phyloP scores from a whole-genome alignment of 2,329 filamentous ascomycete genomes.

The Amesomyces nigricolor region DNA sequence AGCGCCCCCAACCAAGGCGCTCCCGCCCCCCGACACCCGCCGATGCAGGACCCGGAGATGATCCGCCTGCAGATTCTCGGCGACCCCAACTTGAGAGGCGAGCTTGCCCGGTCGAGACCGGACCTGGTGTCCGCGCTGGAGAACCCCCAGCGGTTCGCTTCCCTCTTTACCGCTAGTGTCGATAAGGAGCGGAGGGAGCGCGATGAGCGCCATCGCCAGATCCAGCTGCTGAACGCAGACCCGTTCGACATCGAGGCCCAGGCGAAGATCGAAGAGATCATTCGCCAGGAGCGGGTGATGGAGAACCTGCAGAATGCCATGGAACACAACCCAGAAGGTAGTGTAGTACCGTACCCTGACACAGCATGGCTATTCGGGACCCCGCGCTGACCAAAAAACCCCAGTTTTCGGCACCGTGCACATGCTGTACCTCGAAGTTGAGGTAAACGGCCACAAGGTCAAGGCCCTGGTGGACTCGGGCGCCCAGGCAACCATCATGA shows the following conservation, averaged over 20 bases:
- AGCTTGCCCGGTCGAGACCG: conserved; percentile 67
- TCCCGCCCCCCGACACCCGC: conserved; percentile 18
- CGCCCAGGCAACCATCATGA: conserved; percentile 98
- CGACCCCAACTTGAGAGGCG: conserved; percentile 65
- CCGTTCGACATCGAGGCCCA: conserved; percentile 93
- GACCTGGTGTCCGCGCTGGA: conserved; percentile 71
- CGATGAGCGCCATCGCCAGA: conserved; percentile 72
- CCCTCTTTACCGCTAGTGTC: conserved; percentile 62
- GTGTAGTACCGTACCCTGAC: neutral
- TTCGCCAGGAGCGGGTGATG: conserved; percentile 87
- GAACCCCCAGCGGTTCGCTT: conserved; percentile 68
- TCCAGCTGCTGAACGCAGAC: conserved; percentile 82
- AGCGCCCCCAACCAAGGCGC: conserved; percentile 28
- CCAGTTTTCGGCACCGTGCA: conserved; percentile 89
- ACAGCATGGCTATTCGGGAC: neutral
- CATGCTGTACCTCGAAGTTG: conserved; percentile 93
- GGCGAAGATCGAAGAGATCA: conserved; percentile 91
- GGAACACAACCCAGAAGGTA: conserved; percentile 96
- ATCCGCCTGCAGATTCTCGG: conserved; percentile 78
- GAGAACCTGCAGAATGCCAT: conserved; percentile 95
- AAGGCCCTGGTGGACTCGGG: conserved; percentile 97
- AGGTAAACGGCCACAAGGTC: conserved; percentile 86
- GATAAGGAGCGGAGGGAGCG: conserved; percentile 67
- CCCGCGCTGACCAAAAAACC: conserved; percentile 8
- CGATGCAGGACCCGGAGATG: conserved; percentile 65